Evolutionary conservation across 805 yeast species (phyloP).

Genomic region (Cyberlindnera samutprakarnensis): DNA sequence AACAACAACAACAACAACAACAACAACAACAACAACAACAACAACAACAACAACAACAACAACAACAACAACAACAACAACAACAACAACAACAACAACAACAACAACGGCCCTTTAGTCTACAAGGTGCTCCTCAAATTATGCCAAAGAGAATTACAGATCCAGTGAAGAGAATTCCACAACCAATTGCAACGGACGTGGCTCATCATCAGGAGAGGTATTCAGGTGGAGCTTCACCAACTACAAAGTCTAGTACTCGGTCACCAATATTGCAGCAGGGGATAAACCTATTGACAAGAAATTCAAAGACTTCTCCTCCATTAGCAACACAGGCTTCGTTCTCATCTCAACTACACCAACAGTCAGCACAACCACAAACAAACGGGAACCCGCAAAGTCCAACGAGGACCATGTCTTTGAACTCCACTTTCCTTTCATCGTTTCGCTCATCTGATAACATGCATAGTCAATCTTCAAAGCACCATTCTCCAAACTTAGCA

Average conservation of each 20-base stretch:
- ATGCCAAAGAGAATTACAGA: neutral
- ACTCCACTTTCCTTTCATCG: constrained; percentile 26
- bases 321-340: constrained; percentile 12
- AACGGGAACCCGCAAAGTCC: constrained; percentile 21
- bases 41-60: constrained; percentile 2
- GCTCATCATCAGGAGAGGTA: constrained; percentile 14
- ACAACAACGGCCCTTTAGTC: constrained; percentile 3
- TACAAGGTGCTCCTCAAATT: constrained; percentile 1
- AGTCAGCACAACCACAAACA: too few species aligned
- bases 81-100: constrained; percentile 9
- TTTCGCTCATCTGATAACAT: constrained; percentile 20
- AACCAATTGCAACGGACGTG: constrained; percentile 7
- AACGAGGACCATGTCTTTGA: constrained; percentile 28
- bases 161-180: constrained; percentile 5
- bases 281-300: constrained; percentile 26
- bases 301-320: constrained; percentile 15
- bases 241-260: constrained; percentile 15
- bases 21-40: neutral
- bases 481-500: constrained; percentile 25
- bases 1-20: constrained; percentile 3
- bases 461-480: constrained; percentile 16
- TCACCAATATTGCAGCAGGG: constrained; percentile 34
- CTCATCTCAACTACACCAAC: neutral
- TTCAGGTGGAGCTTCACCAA: constrained; percentile 6
- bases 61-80: constrained; percentile 4